Evolutionary conservation across 2,329 filamentous ascomycete species (phyloP).

Genomic region (Chaetoscypha palmicola): DNA sequence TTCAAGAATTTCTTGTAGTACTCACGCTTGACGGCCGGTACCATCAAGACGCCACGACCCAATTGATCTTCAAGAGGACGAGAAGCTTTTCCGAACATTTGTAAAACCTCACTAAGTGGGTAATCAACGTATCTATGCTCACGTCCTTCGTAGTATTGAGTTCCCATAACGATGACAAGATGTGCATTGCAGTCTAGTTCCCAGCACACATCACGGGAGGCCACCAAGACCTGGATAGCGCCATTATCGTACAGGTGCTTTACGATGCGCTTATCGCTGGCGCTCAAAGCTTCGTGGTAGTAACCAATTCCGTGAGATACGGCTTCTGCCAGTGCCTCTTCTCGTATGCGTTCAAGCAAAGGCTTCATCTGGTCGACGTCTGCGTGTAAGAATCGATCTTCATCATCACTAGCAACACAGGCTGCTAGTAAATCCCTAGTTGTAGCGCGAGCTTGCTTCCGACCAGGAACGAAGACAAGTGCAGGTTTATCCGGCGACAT

Average conservation of each 20-base stretch:
- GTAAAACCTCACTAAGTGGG: constrained; percentile 83
- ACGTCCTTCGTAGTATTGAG: constrained; percentile 92
- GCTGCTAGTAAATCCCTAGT: constrained; percentile 83
- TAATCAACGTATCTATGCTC: constrained; percentile 98
- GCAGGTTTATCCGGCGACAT: constrained; percentile 84
- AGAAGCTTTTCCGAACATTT: constrained; percentile 96
- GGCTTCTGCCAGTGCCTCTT: constrained; percentile 80
- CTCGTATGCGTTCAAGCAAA: constrained; percentile 74
- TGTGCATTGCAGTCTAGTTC: constrained; percentile 84
- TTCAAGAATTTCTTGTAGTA: constrained; percentile 99
- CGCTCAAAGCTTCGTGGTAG: constrained; percentile 87
- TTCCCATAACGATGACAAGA: constrained; percentile 93
- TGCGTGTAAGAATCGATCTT: constrained; percentile 87
- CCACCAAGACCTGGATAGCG: constrained; percentile 64
- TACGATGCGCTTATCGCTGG: constrained; percentile 87
- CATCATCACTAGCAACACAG: constrained; percentile 80
- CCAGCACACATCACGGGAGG: constrained; percentile 89
- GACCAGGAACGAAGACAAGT: constrained; percentile 83
- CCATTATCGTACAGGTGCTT: constrained; percentile 78
- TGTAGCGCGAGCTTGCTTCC: constrained; percentile 86
- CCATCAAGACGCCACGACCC: constrained; percentile 90
- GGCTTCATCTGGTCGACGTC: constrained; percentile 75
- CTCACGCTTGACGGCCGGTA: constrained; percentile 86
- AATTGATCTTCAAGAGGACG: constrained; percentile 71
- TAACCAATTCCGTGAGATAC: constrained; percentile 93